Evolutionary conservation across 768 basidiomycete species (phyloP), one percentile per base, ranked within the genome.

Genomic region (Leucocoprinus birnbaumii): DNA sequence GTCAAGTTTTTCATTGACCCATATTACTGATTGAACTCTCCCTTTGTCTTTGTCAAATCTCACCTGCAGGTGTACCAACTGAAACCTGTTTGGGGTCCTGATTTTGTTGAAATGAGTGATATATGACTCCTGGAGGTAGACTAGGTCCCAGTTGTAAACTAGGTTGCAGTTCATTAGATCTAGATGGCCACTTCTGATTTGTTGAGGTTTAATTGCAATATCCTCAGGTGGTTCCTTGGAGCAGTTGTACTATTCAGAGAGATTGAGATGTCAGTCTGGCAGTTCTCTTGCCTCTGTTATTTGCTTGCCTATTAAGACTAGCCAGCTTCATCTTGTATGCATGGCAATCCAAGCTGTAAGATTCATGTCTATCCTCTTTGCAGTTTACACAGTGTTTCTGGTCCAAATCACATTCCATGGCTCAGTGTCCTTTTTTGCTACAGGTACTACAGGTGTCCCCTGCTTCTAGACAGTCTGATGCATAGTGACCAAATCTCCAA

Each of bases 121-220:
- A 53, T 67, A 62, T 2, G 73, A 75, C 65, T 78, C 76, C 59
- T 79, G 76, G 7, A 77, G 13, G 0, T 62, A 55, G 0, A 74
- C 27, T 0, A 79, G 62, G 57, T 78, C 69, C 43, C 57, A 68
- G 4, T 67, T 22, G 0, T 60, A 48, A 1, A 11, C 37, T 1
- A 57, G 51, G 21, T 37, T 22, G 19, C 52, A 19, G 25, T 63
- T 63, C 1, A 60, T 27, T 14, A 61, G 57, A 16, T 57, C 48
- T 0, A 54, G 51, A 9, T 63, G 62, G 59, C 59, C 1, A 46
- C 19, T n/a, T 31, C 37, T 1, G 57, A 63, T 53, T 61, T 60
- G 40, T 55, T 56, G 4, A 60, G 16, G 27, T 62, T 62, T 2
- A 53, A 19, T 38, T 63, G 59, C 24, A 63, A 49, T 6, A 63